Conservation (phyloP, 2,329 filamentous ascomycete genomes). For the Claviceps pazoutovae region DNA sequence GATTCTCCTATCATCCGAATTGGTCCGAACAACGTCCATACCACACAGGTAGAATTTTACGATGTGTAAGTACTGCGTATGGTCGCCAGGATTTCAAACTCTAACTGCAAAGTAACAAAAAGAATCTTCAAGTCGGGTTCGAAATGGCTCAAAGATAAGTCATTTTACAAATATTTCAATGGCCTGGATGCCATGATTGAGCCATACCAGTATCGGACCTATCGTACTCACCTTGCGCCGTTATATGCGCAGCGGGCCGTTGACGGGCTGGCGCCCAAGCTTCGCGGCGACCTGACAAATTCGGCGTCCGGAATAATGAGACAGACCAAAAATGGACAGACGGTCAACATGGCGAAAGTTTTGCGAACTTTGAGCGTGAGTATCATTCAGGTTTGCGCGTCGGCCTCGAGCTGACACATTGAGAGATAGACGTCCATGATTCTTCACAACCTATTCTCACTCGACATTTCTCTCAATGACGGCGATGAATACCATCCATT, state of each 20-base stretch:
- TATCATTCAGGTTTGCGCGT: background rate
- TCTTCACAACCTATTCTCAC: background rate
- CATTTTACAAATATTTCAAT: slow-evolving; percentile 1
- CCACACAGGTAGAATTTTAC: background rate
- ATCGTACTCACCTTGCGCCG: background rate
- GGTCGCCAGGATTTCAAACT: too few species aligned
- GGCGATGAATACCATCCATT: background rate
- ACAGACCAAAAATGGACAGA: background rate
- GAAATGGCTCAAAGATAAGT: background rate
- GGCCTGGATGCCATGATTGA: slow-evolving; percentile 2
- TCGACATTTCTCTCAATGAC: background rate
- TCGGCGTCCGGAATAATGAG: background rate
- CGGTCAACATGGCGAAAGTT: background rate
- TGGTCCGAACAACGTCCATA: background rate
- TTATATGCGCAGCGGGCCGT: background rate
- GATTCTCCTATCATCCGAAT: background rate
- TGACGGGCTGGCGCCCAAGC: background rate
- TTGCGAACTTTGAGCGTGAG: background rate
- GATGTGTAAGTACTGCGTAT: background rate
- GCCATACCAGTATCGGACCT: background rate
- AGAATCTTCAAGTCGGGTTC: background rate
- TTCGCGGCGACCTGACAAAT: background rate
- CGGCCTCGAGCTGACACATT: too few species aligned
- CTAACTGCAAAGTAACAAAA: background rate
- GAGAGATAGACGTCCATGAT: slow-evolving; percentile 1